Evolutionary conservation across 2,329 filamentous ascomycete species (phyloP).

Genomic region (Fonsecaea pugnacius): DNA sequence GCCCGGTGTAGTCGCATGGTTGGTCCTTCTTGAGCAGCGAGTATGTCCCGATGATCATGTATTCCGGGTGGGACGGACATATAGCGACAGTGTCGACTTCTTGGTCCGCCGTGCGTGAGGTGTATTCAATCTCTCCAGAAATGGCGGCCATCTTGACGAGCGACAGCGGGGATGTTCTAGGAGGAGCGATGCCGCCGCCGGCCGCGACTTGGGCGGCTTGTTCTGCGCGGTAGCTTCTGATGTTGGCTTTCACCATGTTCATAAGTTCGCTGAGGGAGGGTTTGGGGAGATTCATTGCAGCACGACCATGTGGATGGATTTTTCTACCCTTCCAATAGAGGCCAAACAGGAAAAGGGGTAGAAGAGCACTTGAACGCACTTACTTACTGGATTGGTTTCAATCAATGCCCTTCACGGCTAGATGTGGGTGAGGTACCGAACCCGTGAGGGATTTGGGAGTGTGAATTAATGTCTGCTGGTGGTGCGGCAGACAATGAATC

Average conservation of each 20-base stretch:
- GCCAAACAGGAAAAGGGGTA: not conserved
- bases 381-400: not conserved
- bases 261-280: slow-evolving; percentile 25
- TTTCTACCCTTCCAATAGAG: no score
- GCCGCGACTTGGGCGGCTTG: slow-evolving; percentile 3
- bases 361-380: not conserved
- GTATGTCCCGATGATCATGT: slow-evolving; percentile 37
- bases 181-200: not conserved
- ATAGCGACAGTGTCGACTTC: slow-evolving; percentile 35
- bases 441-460: not conserved
- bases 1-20: slow-evolving; percentile 19
- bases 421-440: not conserved
- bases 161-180: not conserved
- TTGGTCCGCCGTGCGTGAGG: slow-evolving; percentile 27
- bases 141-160: slow-evolving; percentile 17
- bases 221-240: slow-evolving; percentile 19
- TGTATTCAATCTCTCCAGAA: slow-evolving; percentile 18
- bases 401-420: not conserved
- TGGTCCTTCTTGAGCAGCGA: slow-evolving; percentile 29
- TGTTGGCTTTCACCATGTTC: slow-evolving; percentile 22
- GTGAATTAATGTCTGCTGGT: not conserved
- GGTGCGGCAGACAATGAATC: not conserved
- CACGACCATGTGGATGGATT: not conserved
- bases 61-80: slow-evolving; percentile 31
- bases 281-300: slow-evolving; percentile 21